Base-by-base conservation (phyloP, 345 rosid genomes). In the Lepidium aucheri region DNA sequence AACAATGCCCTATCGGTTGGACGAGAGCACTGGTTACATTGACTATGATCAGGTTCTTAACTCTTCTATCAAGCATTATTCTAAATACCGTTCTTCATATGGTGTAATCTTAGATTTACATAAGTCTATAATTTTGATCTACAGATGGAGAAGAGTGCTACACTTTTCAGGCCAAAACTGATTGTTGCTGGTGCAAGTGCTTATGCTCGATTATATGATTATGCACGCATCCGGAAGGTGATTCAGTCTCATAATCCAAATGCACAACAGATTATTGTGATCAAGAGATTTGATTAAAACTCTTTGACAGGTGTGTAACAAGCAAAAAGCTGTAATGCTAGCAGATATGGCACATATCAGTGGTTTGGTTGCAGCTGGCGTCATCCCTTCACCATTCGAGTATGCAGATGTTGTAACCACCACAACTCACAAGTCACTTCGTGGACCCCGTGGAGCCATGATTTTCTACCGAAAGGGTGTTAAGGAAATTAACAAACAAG, bases 281-380 rank as follows among this genome's bases (percentile, higher is more conserved):
- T 66, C 41, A 67, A 38, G 22, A 40, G 61, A 46, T 68, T n/a
- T 69, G 40, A 42, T 68, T 43, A 5, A 40, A 33, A 41, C 10
- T 62, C 35, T 66, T 45, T 63, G 30, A 9, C 84, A 94, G 99
- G 90, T 94, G 41, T 94, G 99, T 44, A 80, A 90, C 97, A 94
- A 88, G 86, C 99, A 90, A 74, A 90, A 94, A 67, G 97, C 97
- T 51, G 77, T 84, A 38, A 20, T 90, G 84, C 74, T 94, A 65
- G 99, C 99, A 36, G 99, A 94, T 80, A 94, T 94, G 97, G 99
- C 99, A 49, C 99, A 94, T 75, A 94, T 94, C 52, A 94, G 99
- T 74, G 99, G 97, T 47, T 66, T 90, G 78, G 97, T 90, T 70
- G 99, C 96, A 60, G 97, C 93, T 55, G 95, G 82, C 67, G 99